Base-by-base conservation (phyloP, 805 yeast species). In the Cyberlindnera euphorbiiphila region DNA sequence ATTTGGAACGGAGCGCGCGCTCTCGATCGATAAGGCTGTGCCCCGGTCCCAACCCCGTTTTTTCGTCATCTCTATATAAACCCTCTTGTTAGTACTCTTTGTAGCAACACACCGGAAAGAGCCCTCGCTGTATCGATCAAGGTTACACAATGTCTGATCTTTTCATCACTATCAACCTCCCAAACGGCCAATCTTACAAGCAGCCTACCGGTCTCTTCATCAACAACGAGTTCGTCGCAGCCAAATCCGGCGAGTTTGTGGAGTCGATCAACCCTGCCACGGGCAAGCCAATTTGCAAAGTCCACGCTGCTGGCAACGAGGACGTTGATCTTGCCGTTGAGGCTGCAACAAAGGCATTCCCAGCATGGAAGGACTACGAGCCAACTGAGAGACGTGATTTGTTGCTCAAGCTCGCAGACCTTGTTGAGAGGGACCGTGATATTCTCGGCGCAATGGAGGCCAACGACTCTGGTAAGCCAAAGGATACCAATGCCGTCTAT, bases 131-230 rank as follows among this genome's bases (percentile, higher is more conserved):
- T n/a, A n/a, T n/a, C n/a, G n/a, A n/a, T n/a, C n/a, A n/a, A n/a
- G n/a, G n/a, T n/a, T n/a, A n/a, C n/a, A 26, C 32, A 23, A 46
- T 44, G 44, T 46, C 54, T 7, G 53, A 49, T 28, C 36, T 50
- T 31, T 45, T 39, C 19, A 36, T 43, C 20, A 67, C 65, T 16
- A 60, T 78, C 44, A 64, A 60, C 11, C 65, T 82, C 45, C 93
- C 94, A 46, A 78, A 80, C 49, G 95, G 94, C 29, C 64, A 61
- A 29, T 58, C 64, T 20, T 81, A 79, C 62, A 71, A 70, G 31
- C 91, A 83, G 70, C 88, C 93, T 45, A 70, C 81, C 25, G 89
- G 88, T 39, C 65, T 81, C 45, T 84, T 81, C 69, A 82, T 84
- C 60, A 77, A 82, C 67, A 81, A 81, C 58, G 82, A 83, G 57